Base-by-base conservation (phyloP, 306 rosid genomes). In the Rosa rugosa region DNA sequence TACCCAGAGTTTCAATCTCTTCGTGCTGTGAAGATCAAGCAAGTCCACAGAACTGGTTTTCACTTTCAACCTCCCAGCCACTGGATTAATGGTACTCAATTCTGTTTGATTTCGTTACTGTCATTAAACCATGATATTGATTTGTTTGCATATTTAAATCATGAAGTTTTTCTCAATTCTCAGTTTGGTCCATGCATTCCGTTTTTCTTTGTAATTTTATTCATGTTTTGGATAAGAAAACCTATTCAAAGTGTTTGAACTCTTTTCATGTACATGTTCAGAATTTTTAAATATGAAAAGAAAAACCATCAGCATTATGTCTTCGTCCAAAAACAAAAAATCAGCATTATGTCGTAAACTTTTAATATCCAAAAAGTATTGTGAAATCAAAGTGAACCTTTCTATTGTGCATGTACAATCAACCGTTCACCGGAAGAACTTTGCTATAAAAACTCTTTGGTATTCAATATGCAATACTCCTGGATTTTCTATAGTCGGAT, bases 61-160 rank as follows among this genome's bases (percentile, higher is more conserved):
- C 99, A 95, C 67, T 95, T 92, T 79, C 99, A 90, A 67, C 98
- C 99, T 73, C 88, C 51, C 36, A 81, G 72, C 4, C 78, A 95
- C 74, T 95, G 97, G 97, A 91, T 92, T 11, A 95, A 95, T 74
- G 97, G 99, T 94, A 72, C 36, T 31, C 69, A 68, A 11, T 65
- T 56, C 45, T 25, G 17, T 25, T 38, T 56, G 4, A 20, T 50
- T 51, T 12, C 7, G 2, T 53, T 18, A 53, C 59, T 18, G 59
- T 53, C 59, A 18, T 17, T 8, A 53, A 53, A 5, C 50, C 16
- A 11, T 46, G 3, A 11, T 47, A 6, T 18, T 20, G 25, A 5
- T 54, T 54, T 10, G 23, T 54, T 20, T 54, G 1, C 14, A 57
- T 3, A 4, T 9, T 0, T 9, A 11, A 8, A 22, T 57, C 14